Evolutionary conservation across 108 stramenopile species (phyloP), one percentile per base, ranked within the genome.

Genomic region (Skeletonema potamos): DNA sequence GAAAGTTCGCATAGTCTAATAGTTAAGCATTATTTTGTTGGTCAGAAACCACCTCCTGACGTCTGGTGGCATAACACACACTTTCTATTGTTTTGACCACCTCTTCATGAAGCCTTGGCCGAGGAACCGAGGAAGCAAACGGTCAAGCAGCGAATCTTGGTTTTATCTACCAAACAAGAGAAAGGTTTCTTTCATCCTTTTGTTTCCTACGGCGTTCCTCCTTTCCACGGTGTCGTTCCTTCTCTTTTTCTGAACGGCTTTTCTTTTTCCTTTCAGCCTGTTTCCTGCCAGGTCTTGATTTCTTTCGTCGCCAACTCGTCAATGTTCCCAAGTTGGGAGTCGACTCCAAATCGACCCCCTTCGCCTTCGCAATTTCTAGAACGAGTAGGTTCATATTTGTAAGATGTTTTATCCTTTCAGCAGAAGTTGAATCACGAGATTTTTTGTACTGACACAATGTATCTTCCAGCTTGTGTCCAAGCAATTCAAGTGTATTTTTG

Each of bases 361-460:
- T 18, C 4, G 66, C 54, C 27, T 80, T 67, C 11, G 79, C 79
- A 58, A 80, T 80, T 30, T 57, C 33, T 18, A 69, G 20, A 26
- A 80, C 72, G 43, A 80, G 44, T 27, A 64, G 30, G 41, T 80
- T 80, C 79, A 80, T 80, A 32, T 69, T 58, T 18, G 58, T 56
- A 26, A 80, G 72, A 22, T 73, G 72, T 51, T 80, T 61, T 27
- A 80, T 18, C 39, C 62, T 59, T 34, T 80, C 79, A 10, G 15
- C 48, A 13, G 79, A 80, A 20, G 79, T 62, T 13, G 68, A 73
- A 46, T 68, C 62, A 28, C 56, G 58, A 28, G 66, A 67, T 27
- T 62, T 64, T 63, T 73, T 67, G 48, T 80, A 80, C n/a, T 73
- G 66, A 62, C 67, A 54, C 18, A 80, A 36, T 48, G 79, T 73